Conservation (phyloP, 805 yeast genomes). For the Lipomyces mesembrius region DNA sequence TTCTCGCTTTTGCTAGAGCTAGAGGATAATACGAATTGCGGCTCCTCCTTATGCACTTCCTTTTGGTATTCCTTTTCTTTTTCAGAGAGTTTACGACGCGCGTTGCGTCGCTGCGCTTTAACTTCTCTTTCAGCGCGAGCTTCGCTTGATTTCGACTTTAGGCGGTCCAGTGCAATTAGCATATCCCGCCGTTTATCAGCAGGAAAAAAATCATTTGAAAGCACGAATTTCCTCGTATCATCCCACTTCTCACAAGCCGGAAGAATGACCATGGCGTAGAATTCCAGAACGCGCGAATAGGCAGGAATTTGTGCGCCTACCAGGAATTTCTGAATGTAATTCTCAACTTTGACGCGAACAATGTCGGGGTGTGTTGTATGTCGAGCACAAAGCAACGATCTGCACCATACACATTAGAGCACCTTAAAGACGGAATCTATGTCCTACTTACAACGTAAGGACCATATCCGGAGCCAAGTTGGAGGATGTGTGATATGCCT, state of each 20-base stretch:
- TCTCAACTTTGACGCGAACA: slow-evolving; percentile 10
- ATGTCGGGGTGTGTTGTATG: slow-evolving; percentile 14
- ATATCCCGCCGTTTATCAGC: slow-evolving; percentile 10
- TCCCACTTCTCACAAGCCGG: slow-evolving; percentile 26
- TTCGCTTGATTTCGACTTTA: slow-evolving; percentile 7
- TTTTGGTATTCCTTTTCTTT: neutral
- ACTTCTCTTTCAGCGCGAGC: neutral
- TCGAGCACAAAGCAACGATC: slow-evolving; percentile 15
- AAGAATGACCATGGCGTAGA: slow-evolving; percentile 20
- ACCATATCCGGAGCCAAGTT: slow-evolving; percentile 4
- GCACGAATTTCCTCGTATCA: slow-evolving; percentile 14
- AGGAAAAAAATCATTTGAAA: neutral
- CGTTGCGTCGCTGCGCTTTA: neutral
- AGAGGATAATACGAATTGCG: neutral
- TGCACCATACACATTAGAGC: neutral
- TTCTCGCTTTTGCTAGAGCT: neutral
- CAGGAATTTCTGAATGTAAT: slow-evolving; percentile 1
- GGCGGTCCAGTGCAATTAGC: neutral
- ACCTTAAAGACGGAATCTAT: neutral
- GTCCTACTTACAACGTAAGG: slow-evolving; percentile 15
- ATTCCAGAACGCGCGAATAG: slow-evolving; percentile 17
- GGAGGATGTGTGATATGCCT: neutral
- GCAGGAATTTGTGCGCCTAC: neutral
- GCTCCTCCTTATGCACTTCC: neutral
- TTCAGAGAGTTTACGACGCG: neutral